Conservation (phyloP, 345 rosid genomes). For the Carallia brachiata region DNA sequence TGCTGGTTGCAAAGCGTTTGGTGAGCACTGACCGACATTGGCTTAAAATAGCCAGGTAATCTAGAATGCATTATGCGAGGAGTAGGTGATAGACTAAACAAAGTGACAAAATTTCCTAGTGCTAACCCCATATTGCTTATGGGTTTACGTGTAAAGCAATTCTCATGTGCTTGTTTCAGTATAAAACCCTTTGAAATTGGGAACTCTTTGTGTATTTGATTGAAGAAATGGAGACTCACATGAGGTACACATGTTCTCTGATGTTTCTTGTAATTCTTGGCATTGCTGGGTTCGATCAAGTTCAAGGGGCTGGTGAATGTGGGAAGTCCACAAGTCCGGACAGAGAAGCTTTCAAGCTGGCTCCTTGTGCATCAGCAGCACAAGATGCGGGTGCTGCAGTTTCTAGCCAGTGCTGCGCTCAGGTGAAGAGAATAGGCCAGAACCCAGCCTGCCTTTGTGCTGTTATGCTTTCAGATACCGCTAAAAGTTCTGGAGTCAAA, state of each 20-base stretch:
- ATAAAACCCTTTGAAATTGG: constrained; percentile 38
- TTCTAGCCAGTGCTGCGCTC: constrained; percentile 62
- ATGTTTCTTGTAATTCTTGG: constrained; percentile 39
- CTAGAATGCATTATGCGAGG: constrained; percentile 15
- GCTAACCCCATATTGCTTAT: constrained; percentile 52
- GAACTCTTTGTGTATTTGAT: constrained; percentile 24
- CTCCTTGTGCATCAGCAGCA: constrained; percentile 77
- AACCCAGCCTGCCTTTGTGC: constrained; percentile 81
- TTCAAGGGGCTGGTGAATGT: constrained; percentile 77
- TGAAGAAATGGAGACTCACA: constrained; percentile 37
- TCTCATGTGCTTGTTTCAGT: constrained; percentile 25
- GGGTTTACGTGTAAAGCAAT: constrained; percentile 31
- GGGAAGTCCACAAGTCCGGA: constrained; percentile 64
- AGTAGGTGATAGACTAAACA: constrained; percentile 50
- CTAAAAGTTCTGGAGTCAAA: constrained; percentile 65
- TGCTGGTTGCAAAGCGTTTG: constrained; percentile 26
- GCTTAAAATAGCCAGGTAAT: constrained; percentile 29
- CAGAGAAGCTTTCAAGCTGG: constrained; percentile 76
- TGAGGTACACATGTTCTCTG: constrained; percentile 40
- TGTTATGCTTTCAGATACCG: constrained; percentile 82
- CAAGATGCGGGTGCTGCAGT: constrained; percentile 50
- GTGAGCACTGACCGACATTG: constrained; percentile 27
- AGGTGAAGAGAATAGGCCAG: constrained; percentile 65
- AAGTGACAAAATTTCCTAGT: constrained; percentile 34
- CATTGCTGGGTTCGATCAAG: constrained; percentile 34